phyloP scores from a whole-genome alignment of 2,329 filamentous ascomycete species.

The Trichoderma harzianum region DNA sequence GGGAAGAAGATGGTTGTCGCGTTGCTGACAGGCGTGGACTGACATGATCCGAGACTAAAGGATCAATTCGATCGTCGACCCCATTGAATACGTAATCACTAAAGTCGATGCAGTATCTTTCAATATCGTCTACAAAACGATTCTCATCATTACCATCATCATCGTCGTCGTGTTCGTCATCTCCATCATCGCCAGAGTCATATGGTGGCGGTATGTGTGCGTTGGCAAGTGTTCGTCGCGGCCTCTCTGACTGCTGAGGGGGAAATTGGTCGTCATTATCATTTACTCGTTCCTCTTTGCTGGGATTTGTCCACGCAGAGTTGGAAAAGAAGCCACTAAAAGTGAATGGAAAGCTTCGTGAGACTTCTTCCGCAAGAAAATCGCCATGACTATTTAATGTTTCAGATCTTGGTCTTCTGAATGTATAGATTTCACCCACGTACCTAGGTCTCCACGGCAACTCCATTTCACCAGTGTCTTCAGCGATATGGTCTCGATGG shows the following conservation, averaged over 20 bases:
- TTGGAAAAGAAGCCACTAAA: not conserved
- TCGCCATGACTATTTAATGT: not conserved
- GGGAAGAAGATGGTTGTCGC: not conserved
- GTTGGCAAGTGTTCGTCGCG: not conserved
- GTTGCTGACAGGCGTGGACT: not conserved
- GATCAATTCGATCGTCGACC: not conserved
- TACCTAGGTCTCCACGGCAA: not conserved
- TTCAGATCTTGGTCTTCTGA: not conserved
- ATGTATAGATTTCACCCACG: not conserved
- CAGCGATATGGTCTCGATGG: not conserved
- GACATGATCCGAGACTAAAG: too few relatives aligned
- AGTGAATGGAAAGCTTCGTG: not conserved
- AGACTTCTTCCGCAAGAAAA: not conserved
- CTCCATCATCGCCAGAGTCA: not conserved
- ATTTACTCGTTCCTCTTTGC: not conserved
- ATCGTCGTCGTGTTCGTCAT: not conserved
- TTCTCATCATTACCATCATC: not conserved
- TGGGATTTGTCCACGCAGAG: not conserved
- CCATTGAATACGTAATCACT: not conserved
- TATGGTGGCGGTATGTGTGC: not conserved
- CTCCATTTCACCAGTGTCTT: not conserved
- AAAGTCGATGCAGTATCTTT: not conserved
- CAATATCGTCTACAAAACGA: not conserved
- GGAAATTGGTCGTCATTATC: not conserved
- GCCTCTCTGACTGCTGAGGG: not conserved